phyloP scores from a whole-genome alignment of 805 yeast species.

The Yamadazyma ubonensis region DNA sequence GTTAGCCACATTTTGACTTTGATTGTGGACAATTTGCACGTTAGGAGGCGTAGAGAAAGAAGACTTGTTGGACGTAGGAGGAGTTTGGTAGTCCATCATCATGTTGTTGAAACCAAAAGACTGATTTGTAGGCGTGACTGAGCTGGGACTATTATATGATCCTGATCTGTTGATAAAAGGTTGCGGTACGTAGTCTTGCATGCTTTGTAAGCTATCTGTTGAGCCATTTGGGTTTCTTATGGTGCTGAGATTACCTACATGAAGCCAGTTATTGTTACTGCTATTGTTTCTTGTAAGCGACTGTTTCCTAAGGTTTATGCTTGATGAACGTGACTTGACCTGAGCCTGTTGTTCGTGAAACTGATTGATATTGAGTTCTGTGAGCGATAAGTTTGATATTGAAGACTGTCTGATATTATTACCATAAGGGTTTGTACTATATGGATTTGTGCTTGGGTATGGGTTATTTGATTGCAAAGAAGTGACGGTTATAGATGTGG shows the following conservation, averaged over 20 bases:
- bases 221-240: constrained; percentile 25
- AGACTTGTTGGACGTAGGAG: constrained; percentile 35
- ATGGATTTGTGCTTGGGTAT: neutral
- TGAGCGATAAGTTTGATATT: constrained; percentile 40
- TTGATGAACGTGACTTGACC: constrained; percentile 34
- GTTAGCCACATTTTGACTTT: constrained; percentile 3
- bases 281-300: constrained; percentile 44
- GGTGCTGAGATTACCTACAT: constrained; percentile 41
- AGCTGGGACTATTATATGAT: constrained; percentile 10
- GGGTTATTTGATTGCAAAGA: constrained; percentile 9
- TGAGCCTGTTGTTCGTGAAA: constrained; percentile 20
- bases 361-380: constrained; percentile 37
- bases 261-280: constrained; percentile 38
- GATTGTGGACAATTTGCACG: constrained; percentile 11
- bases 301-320: constrained; percentile 41
- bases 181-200: constrained; percentile 46
- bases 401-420: constrained; percentile 33
- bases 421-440: constrained; percentile 13
- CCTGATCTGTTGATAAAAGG: constrained; percentile 34
- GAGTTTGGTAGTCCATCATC: constrained; percentile 44
- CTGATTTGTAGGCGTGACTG: constrained; percentile 14
- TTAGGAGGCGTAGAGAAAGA: constrained; percentile 23
- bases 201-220: constrained; percentile 43
- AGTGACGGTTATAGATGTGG: constrained; percentile 26
- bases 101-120: constrained; percentile 29